These are phyloP conservation scores for Phtheirospermum japonicum DNA, from an alignment of 257 asterid genomes.

Conservation along the genomic window DNA sequence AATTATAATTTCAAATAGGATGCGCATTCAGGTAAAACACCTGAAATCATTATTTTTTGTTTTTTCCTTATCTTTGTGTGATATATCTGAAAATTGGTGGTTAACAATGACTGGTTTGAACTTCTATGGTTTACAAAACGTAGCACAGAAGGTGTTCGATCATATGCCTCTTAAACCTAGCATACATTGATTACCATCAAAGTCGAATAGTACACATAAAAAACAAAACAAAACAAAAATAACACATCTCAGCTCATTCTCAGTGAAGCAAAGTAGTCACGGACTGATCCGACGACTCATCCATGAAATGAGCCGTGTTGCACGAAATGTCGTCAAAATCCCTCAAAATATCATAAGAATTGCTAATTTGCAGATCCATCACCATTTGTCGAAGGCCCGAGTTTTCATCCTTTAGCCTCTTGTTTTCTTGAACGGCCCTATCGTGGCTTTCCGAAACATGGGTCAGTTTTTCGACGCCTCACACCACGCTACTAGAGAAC, in stretches of 20 bases:
- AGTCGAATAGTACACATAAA: too few relatives aligned
- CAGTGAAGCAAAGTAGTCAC: constrained; percentile 44
- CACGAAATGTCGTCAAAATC: constrained; percentile 63
- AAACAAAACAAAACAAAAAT: constrained; percentile 1
- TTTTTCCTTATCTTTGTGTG: too few relatives aligned
- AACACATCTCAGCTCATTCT: constrained; percentile 6
- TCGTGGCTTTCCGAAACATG: constrained; percentile 58
- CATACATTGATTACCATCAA: not conserved
- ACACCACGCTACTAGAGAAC: too few relatives aligned
- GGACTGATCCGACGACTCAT: constrained; percentile 52
- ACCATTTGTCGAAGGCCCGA: constrained; percentile 67
- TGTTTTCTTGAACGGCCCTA: constrained; percentile 54
- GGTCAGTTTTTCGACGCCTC: constrained; percentile 56
- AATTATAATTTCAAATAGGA: too few relatives aligned
- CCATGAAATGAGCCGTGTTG: constrained; percentile 56
- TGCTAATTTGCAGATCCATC: constrained; percentile 43
- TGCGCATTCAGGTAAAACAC: too few relatives aligned
- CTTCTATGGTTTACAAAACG: too few relatives aligned
- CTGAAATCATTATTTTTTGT: too few relatives aligned
- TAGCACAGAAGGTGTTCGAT: constrained; percentile 10
- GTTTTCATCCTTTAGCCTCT: constrained; percentile 61
- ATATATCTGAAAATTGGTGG: too few relatives aligned
- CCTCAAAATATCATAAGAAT: constrained; percentile 44
- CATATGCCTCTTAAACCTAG: constrained; percentile 26
- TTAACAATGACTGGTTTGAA: too few relatives aligned